These are phyloP conservation scores for Astrothelium macrocarpum DNA, from an alignment of 495 filamentous ascomycete species.

Conservation along the genomic window DNA sequence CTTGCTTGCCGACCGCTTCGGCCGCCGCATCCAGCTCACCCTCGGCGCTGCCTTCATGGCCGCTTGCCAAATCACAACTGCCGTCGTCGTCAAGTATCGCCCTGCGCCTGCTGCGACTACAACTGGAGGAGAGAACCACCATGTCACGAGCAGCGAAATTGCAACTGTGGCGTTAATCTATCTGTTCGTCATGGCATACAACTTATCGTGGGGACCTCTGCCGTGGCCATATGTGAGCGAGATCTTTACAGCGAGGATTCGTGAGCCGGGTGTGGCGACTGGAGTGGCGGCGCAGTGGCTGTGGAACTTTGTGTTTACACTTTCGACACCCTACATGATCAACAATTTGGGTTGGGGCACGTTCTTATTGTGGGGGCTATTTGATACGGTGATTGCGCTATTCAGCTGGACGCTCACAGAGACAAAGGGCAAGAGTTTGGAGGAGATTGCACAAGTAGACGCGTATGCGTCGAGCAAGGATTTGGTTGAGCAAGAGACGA, in stretches of 20 bases:
- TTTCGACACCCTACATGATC: conserved; percentile 33
- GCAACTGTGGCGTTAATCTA: conserved; percentile 24
- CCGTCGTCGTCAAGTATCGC: conserved; percentile 11
- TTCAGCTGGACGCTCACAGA: conserved; percentile 18
- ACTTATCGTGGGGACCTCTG: conserved; percentile 20
- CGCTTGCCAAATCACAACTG: conserved; percentile 18
- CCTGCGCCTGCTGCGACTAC: conserved; percentile 2
- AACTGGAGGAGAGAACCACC: background rate
- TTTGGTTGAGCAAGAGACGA: conserved; percentile 2
- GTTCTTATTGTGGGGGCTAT: conserved; percentile 33
- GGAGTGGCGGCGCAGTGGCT: conserved; percentile 58
- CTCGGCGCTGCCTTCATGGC: conserved; percentile 20
- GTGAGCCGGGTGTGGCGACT: conserved; percentile 59
- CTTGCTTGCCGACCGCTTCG: conserved; percentile 21
- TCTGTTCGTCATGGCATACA: conserved; percentile 23
- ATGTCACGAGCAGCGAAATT: conserved; percentile 14
- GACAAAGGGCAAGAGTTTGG: conserved; percentile 18
- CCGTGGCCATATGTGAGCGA: conserved; percentile 62
- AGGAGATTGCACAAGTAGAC: conserved; percentile 19
- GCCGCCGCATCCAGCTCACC: conserved; percentile 15
- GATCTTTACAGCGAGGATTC: conserved; percentile 63
- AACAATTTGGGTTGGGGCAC: conserved; percentile 32
- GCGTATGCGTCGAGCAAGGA: conserved; percentile 2
- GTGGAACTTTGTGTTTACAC: conserved; percentile 60
- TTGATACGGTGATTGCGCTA: conserved; percentile 17